Percentiles rank a stretch among this genome's conserved stretches.
These are phyloP conservation scores for Pistacia vera DNA, from an alignment of 345 rosid genomes.

Conservation along the genomic window DNA sequence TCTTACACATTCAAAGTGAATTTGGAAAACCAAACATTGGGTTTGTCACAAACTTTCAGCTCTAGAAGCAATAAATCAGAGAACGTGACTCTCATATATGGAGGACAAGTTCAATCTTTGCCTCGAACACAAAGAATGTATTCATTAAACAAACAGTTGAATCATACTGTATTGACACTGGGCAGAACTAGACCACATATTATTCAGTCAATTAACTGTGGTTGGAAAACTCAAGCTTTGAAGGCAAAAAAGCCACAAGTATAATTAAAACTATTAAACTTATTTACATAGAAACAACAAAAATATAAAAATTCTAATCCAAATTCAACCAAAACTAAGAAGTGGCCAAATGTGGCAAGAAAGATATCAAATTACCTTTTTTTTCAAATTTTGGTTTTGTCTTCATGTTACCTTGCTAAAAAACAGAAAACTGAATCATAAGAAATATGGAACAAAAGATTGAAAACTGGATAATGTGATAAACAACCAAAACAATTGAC, in stretches of 20 bases:
- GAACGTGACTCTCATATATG: neutral
- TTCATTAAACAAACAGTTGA: neutral
- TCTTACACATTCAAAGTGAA: neutral
- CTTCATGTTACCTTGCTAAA: conserved; percentile 45
- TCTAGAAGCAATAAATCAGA: neutral
- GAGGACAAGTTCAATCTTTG: neutral
- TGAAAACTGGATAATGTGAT: neutral
- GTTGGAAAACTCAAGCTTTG: neutral
- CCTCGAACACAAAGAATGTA: neutral
- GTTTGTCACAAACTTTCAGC: neutral
- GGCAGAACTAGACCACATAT: neutral
- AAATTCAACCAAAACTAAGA: neutral
- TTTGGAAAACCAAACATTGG: conserved; percentile 9
- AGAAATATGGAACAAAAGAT: neutral
- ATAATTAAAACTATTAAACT: neutral
- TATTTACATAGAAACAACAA: neutral
- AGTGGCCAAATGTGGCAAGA: neutral
- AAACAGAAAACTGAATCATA: conserved; percentile 12
- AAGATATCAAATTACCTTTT: conserved; percentile 34
- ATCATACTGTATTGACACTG: neutral
- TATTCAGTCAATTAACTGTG: neutral
- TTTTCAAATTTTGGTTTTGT: conserved; percentile 50
- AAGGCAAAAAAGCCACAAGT: neutral
- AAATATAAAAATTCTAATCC: neutral
- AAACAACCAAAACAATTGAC: neutral